Base-by-base conservation (phyloP, 2,329 filamentous ascomycete species). In the Stachybotrys elegans region DNA sequence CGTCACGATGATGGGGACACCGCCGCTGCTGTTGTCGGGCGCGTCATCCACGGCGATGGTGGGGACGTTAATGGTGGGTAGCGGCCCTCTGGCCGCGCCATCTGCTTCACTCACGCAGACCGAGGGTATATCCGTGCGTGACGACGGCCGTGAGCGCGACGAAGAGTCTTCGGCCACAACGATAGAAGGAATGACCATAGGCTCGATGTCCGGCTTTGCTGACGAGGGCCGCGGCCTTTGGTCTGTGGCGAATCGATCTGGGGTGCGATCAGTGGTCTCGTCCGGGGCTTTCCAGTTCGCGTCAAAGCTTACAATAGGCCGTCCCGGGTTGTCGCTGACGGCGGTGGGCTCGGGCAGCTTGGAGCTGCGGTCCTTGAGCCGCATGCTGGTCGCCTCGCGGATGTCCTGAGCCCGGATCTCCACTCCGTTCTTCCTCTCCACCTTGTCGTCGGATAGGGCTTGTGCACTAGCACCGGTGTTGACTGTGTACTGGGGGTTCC, bases 301-400 rank as follows among this genome's bases (percentile, higher is more conserved):
- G 68, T 95, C 80, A 76, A 97, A 97, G 77, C 92, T 97, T 75
- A 97, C 92, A 73, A 97, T 97, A 51, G 92, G 92, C 61, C 92
- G 83, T 56, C 89, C 89, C 56, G 87, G 86, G 60, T 79, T 86
- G 70, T 96, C 86, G 70, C 90, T 96, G 66, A 97, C 91, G 58
- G 88, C 84, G 43, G 87, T 88, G 52, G 92, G 92, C 58, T 86
- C 92, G 22, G 91, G 92, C 49, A 97, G 74, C 61, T 88, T 94
- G 45, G 83, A 69, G 66, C 90, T 96, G 59, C 91, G 84, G 65
- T 95, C 89, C 62, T 83, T 90, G 51, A 93, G 72, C 61, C 75
- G 85, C 79, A 94, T 94, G 67, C 87, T 93, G 7, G 92, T 97
- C 43, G 92, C 92, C 53, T 87, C 81, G 47, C 88, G 82, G 52